Percentiles rank a stretch among this genome's conserved stretches.
Evolutionary conservation across 2,329 filamentous ascomycete species (phyloP).

Genomic region (Ustulina deusta): DNA sequence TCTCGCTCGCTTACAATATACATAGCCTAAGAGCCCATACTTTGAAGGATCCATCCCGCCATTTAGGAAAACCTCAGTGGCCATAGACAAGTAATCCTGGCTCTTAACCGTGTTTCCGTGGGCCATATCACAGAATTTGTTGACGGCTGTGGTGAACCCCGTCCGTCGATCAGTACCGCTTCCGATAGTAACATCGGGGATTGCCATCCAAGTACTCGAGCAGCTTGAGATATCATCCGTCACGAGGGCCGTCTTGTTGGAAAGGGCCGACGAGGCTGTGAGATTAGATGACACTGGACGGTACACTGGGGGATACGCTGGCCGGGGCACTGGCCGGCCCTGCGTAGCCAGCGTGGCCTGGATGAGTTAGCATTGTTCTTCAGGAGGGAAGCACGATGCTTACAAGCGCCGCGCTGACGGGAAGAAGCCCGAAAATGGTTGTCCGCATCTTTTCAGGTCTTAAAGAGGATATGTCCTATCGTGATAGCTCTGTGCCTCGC

Average conservation of each 20-base stretch:
- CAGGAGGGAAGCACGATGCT: conserved; percentile 12
- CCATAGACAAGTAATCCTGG: conserved; percentile 48
- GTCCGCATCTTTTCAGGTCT: conserved; percentile 24
- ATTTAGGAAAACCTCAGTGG: conserved; percentile 48
- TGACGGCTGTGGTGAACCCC: conserved; percentile 47
- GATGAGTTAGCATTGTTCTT: conserved; percentile 29
- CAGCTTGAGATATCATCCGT: conserved; percentile 49
- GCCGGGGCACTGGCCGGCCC: conserved; percentile 13
- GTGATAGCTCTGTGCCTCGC: background rate
- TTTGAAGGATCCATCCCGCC: conserved; percentile 43
- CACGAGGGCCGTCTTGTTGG: conserved; percentile 28
- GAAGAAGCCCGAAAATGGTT: conserved; percentile 17
- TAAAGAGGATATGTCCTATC: conserved; percentile 5
- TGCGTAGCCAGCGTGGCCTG: conserved; percentile 35
- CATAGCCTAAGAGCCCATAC: conserved; percentile 49
- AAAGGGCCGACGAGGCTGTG: conserved; percentile 20
- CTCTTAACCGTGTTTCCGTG: conserved; percentile 42
- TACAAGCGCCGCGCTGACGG: conserved; percentile 29
- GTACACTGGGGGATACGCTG: conserved; percentile 14
- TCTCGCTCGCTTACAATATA: conserved; percentile 45
- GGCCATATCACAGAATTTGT: conserved; percentile 45
- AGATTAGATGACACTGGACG: conserved; percentile 25
- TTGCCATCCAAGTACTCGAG: conserved; percentile 45
- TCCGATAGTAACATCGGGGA: conserved; percentile 46
- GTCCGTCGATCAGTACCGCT: conserved; percentile 44